Conservation (phyloP, 768 basidiomycete genomes). For the Tricholoma saponaceum region DNA sequence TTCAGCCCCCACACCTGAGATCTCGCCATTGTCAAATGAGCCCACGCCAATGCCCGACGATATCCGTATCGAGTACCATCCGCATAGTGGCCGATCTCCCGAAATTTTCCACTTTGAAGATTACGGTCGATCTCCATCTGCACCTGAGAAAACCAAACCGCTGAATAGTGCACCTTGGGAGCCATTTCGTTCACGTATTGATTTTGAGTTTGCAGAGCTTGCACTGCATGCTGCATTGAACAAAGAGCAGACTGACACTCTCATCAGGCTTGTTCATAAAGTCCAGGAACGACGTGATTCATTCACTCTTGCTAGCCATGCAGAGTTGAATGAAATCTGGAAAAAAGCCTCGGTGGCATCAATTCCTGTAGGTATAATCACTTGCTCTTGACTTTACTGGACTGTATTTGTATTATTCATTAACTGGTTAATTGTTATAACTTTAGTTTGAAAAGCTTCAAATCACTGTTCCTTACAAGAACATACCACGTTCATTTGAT, state of each 20-base stretch:
- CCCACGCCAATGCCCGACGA: conserved; percentile 2
- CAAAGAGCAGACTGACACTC: conserved; percentile 7
- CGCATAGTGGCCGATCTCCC: neutral
- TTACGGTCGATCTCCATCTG: neutral
- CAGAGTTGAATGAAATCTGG: conserved; percentile 14
- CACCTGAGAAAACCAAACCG: neutral
- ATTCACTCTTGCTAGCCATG: conserved; percentile 16
- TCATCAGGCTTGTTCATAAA: conserved; percentile 18
- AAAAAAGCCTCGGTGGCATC: too few species aligned
- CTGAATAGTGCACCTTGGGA: conserved; percentile 20
- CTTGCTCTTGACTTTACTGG: too few species aligned
- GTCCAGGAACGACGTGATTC: conserved; percentile 1
- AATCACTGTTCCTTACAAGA: conserved; percentile 1
- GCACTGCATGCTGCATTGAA: conserved; percentile 17
- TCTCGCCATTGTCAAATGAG: neutral
- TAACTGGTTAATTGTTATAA: too few species aligned
- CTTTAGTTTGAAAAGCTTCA: conserved; percentile 9
- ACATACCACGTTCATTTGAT: neutral
- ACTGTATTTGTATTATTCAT: too few species aligned
- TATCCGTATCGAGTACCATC: conserved; percentile 12
- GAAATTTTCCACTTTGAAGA: conserved; percentile 7
- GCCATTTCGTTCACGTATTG: conserved; percentile 21
- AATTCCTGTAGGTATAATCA: too few species aligned
- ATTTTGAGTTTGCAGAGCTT: conserved; percentile 29
- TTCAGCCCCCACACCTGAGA: neutral